Base-by-base conservation (phyloP, 1,139 yeast genomes). In the Kazachstania sp. region DNA sequence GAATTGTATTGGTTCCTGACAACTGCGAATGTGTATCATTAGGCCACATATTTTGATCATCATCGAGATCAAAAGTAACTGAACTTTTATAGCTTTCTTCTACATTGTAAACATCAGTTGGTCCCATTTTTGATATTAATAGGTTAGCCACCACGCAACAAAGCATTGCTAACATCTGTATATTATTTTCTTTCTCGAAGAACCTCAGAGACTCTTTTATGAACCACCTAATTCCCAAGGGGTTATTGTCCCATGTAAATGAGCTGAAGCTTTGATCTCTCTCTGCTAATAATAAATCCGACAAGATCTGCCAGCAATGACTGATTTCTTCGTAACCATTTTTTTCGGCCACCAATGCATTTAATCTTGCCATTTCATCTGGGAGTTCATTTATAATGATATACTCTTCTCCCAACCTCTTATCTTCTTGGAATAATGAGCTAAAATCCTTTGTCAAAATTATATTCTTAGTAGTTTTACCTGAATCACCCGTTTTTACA, bases 101-200 rank as follows among this genome's bases (percentile, higher is more conserved):
- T 2, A 28, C 23, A 7, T 15, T 19, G 9, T 29, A 15, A 8
- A 16, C 26, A 18, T 13, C 15, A 0, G 13, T 16, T 8, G 41
- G 19, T 19, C 18, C 37, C 35, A 28, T 20, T 34, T 19, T 42
- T 26, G 43, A 30, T 28, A 45, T 44, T 41, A 59, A 49, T 57
- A 60, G 49, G 19, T 48, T 55, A 6, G 61, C 58, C 1, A 73
- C 55, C 3, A 87, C 74, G 66, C 95, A 86, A 2, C 94, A 79
- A 60, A 88, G 67, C 86, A 86, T 83, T 1, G 95, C 96, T 19
- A 92, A 70, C 95, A 90, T 87, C 63, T 90, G 97, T 20, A 86
- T 69, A 58, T 90, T 84, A 3, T 81, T 80, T 44, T 71, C 64
- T 38, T 59, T 66, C 57, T 83, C 94, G 59, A 83, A 88, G 56